Base-by-base conservation (phyloP, 2,329 filamentous ascomycete species). In the Stagonosporopsis vannaccii region DNA sequence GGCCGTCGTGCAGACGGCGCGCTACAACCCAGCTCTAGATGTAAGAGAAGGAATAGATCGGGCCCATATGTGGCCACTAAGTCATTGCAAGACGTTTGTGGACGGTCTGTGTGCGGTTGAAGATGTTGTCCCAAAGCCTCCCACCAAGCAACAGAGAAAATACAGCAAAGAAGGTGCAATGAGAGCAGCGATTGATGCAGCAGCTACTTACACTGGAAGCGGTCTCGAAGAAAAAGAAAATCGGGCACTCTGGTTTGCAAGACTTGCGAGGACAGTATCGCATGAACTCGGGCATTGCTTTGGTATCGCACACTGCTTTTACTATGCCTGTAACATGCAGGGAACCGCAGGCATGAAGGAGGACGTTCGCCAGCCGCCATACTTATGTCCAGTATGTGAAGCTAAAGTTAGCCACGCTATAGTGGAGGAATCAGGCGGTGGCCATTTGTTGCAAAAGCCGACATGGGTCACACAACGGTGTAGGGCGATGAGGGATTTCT, bases 231-330 rank as follows among this genome's bases (percentile, higher is more conserved):
- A 30, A 8, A 30, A 32, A 25, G 25, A 23, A 5, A 11, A 11
- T 0, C 25, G 26, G 4, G 79, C 73, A 0, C 66, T 87, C 1
- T 90, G 87, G 85, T 80, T 90, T 13, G 9, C 79, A 83, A 11
- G 70, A 85, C 2, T 85, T 79, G 48, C 82, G 82, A 45, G 65
- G 6, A 73, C 87, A 0, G 83, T 82, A 1, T 80, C 81, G 1
- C 88, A 90, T 66, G 88, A 91, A 65, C 72, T 90, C 0, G 85
- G 86, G 0, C 88, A 90, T 69, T 90, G 87, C 65, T 81, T 91
- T 33, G 85, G 84, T 1, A 57, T 91, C 13, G 87, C 73, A 7
- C 88, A 91, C 67, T 91, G 88, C 66, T 75, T 83, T 0, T 89
- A 86, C 63, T 88, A 85, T 61, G 85, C 86, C 0, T 90, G 86